These are phyloP conservation scores for Conringia planisiliqua DNA, from an alignment of 345 rosid species.

Conservation along the genomic window DNA sequence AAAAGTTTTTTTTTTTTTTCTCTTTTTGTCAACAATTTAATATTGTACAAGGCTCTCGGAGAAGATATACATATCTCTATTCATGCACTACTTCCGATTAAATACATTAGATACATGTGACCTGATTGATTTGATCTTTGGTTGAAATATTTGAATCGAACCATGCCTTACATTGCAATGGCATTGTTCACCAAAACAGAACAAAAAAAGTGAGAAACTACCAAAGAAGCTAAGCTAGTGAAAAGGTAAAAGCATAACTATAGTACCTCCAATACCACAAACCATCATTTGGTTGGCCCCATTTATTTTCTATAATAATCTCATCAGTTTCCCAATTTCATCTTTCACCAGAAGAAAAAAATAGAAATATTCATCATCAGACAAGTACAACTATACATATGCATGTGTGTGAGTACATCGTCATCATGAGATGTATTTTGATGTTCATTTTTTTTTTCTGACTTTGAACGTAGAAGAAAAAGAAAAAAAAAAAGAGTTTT, in stretches of 20 bases:
- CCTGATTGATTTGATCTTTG: constrained; percentile 31
- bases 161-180: constrained; percentile 16
- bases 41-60: not conserved
- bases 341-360: not conserved
- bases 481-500: not conserved
- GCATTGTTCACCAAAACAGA: not conserved
- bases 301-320: constrained; percentile 15
- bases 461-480: not conserved
- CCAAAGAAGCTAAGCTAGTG: not conserved
- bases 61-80: not conserved
- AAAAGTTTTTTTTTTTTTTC: not conserved
- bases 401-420: constrained; percentile 14
- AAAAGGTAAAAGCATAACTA: not conserved
- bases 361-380: not conserved
- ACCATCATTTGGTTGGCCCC: constrained; percentile 25
- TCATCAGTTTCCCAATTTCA: constrained; percentile 6
- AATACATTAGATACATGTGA: not conserved
- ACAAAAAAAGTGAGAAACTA: not conserved
- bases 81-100: not conserved
- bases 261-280: constrained; percentile 16
- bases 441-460: not conserved
- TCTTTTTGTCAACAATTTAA: constrained; percentile 9
- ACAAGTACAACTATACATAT: constrained; percentile 27
- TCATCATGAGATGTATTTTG: not conserved
- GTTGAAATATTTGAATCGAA: not conserved